These are phyloP conservation scores for Tricholomella constricta DNA, from an alignment of 768 basidiomycete genomes.

Conservation along the genomic window DNA sequence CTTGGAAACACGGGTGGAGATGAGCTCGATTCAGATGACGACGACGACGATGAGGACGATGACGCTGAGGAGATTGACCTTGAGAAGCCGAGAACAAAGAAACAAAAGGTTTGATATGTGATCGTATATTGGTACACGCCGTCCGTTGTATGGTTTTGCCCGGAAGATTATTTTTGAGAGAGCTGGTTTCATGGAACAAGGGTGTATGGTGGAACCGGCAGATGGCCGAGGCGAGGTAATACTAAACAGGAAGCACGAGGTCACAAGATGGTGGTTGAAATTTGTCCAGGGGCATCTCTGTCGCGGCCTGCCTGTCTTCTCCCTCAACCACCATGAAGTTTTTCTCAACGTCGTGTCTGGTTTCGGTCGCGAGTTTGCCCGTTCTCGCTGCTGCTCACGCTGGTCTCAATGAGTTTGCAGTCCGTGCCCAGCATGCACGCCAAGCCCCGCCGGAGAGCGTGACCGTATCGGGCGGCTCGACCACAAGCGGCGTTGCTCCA, in stretches of 20 bases:
- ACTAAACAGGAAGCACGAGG: background rate
- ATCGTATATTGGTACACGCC: no score
- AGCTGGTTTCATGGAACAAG: background rate
- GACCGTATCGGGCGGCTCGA: no score
- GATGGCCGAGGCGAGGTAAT: constrained; percentile 17
- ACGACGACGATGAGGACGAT: constrained; percentile 71
- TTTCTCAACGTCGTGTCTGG: constrained; percentile 24
- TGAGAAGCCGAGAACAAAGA: constrained; percentile 80
- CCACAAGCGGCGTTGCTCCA: no score
- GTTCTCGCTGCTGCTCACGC: constrained; percentile 42
- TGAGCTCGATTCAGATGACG: constrained; percentile 65
- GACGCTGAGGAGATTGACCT: constrained; percentile 87
- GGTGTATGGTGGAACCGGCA: constrained; percentile 8
- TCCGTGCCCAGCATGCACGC: constrained; percentile 24
- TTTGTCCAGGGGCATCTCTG: no score
- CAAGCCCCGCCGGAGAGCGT: constrained; percentile 7
- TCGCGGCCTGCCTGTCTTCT: no score
- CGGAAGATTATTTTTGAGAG: constrained; percentile 7
- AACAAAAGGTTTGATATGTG: constrained; percentile 56
- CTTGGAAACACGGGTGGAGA: constrained; percentile 63
- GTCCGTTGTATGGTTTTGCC: constrained; percentile 18
- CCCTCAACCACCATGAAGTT: constrained; percentile 35
- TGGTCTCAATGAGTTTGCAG: constrained; percentile 11
- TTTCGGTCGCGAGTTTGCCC: constrained; percentile 39
- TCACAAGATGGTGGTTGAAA: background rate